Percentiles rank a stretch among this genome's conserved stretches.
Evolutionary conservation across 345 rosid species (phyloP).

Genomic region (Passiflora organensis): DNA sequence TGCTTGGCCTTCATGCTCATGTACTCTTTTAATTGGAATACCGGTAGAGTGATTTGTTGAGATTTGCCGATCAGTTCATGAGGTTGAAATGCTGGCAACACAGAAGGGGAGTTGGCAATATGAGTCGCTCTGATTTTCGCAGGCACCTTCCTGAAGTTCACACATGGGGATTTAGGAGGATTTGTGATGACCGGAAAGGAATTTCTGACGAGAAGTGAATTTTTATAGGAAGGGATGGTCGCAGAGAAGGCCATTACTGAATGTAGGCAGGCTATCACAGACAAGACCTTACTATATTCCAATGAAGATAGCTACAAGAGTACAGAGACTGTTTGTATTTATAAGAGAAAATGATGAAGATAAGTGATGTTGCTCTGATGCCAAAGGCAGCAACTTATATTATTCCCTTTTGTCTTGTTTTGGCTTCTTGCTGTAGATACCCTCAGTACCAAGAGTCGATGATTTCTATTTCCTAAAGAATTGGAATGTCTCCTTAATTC

Average conservation of each 20-base stretch:
- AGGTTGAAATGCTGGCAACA: conserved; percentile 5
- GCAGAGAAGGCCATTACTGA: conserved; percentile 24
- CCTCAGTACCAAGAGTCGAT: too few relatives aligned
- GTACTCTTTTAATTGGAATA: conserved; percentile 31
- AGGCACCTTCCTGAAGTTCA: neutral
- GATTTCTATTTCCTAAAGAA: too few relatives aligned
- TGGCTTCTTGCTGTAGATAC: conserved; percentile 3
- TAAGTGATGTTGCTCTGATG: conserved; percentile 7
- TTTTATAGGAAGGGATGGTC: neutral
- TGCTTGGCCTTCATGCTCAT: conserved; percentile 24
- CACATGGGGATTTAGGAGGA: neutral
- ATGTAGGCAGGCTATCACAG: neutral
- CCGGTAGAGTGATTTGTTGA: conserved; percentile 2
- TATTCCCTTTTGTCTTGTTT: conserved; percentile 5
- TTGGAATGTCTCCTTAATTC: too few relatives aligned
- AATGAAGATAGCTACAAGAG: too few relatives aligned
- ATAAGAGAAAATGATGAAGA: neutral
- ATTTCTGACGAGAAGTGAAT: conserved; percentile 6
- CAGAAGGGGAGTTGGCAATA: conserved; percentile 2
- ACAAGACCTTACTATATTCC: neutral
- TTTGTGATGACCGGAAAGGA: conserved; percentile 3
- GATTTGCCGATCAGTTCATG: neutral
- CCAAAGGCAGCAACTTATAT: neutral
- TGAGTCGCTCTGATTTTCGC: neutral
- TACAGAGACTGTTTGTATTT: too few relatives aligned